Base-by-base conservation (phyloP, 2,329 filamentous ascomycete genomes). In the Aspergillus japonicus region DNA sequence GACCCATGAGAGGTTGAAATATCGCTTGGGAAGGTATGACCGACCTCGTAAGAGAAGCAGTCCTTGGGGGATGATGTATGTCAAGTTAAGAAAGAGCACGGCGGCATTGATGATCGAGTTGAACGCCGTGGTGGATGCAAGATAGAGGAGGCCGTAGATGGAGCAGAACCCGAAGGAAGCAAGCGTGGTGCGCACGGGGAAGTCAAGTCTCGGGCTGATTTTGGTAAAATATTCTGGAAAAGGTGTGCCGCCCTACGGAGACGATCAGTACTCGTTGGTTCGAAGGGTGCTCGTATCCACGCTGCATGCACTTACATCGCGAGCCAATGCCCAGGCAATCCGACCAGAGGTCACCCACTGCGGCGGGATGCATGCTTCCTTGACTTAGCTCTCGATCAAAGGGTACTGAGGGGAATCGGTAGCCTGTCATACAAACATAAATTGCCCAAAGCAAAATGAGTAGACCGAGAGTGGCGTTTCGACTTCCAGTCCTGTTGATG, bases 61-160 rank as follows among this genome's bases (percentile, higher is more conserved):
- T 58, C 79, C 81, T 4, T 79, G 80, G 3, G 74, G 76, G 2
- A 80, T 62, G 23, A 75, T 71, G 64, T 79, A 80, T 1, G 75
- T 75, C n/a, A 69, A 66, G 19, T 78, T 63, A 6, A 78, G 63
- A 10, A 73, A 67, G 11, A 71, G 69, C 8, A 73, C 63, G 19
- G 66, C 69, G 4, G 79, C 70, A 8, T 74, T 73, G 23, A 72
- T 68, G 57, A 79, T 74, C 35, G 72, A 72, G 65, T 77, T 77
- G 51, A 79, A 71, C 8, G 77, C 77, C 4, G 71, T 70, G 1
- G 66, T 70, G 26, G 75, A 78, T 3, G 57, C 59, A 2, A 63
- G 29, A 31, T 63, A 63, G 16, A 63, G 39, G 11, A 63, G 56
- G 0, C 72, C 62, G 62, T 82, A 81, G 61, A 81, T 67, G 12